phyloP scores from a whole-genome alignment of 73 alveolate species.

The Vitrella brassicaformis region DNA sequence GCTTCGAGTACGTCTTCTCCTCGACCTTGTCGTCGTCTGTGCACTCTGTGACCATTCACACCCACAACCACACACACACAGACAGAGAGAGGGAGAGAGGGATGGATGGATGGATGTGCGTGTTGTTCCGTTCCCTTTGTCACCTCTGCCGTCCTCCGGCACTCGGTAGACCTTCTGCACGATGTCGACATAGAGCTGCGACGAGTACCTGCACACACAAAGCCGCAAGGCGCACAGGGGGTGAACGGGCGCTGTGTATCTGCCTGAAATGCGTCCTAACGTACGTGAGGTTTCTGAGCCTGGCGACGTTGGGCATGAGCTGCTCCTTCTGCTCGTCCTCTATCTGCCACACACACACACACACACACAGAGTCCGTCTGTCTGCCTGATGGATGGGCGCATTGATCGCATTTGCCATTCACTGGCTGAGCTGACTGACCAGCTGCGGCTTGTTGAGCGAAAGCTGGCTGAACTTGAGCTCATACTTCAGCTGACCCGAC shows the following conservation, averaged over 20 bases:
- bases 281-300: conserved; percentile 77
- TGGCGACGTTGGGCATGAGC: conserved; percentile 81
- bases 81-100: no score
- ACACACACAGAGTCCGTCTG: no score
- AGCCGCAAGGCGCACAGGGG: neutral
- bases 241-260: neutral
- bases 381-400: no score
- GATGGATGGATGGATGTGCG: no score
- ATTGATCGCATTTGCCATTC: no score
- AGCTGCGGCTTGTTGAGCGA: neutral
- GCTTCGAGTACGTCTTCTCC: conserved; percentile 32
- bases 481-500: neutral
- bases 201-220: neutral
- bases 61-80: conserved; percentile 67
- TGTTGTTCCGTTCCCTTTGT: no score
- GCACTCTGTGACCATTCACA: conserved; percentile 39
- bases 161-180: neutral
- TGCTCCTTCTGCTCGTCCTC: conserved; percentile 41
- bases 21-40: conserved; percentile 22
- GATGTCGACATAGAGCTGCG: neutral
- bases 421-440: no score
- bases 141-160: no score
- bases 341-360: no score
- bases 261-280: conserved; percentile 46
- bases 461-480: neutral